Percentiles rank a stretch among this genome's conserved stretches.
Conservation (phyloP, 164 flowering plant genomes). For the Malania oleifera region DNA sequence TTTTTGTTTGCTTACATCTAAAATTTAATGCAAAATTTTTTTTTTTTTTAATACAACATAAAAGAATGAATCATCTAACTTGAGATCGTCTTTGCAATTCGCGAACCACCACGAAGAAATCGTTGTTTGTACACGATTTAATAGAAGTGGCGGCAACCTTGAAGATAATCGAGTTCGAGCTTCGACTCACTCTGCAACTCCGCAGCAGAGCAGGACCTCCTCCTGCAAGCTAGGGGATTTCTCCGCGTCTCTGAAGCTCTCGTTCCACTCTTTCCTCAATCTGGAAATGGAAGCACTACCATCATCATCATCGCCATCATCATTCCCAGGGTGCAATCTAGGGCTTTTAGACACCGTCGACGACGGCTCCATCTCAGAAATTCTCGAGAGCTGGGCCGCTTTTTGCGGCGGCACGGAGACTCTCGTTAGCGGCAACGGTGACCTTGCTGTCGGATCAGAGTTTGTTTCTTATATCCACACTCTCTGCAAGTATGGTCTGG, state of each 20-base stretch:
- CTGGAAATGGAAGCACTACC: constrained; percentile 15
- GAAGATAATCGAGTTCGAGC: no score
- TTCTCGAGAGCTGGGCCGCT: constrained; percentile 55
- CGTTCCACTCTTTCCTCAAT: neutral
- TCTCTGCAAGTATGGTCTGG: constrained; percentile 61
- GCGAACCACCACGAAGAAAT: no score
- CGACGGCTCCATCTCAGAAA: constrained; percentile 45
- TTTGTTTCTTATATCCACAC: constrained; percentile 42
- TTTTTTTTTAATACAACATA: no score
- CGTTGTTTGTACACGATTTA: no score
- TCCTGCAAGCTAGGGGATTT: neutral
- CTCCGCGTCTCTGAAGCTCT: neutral
- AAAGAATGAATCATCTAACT: no score
- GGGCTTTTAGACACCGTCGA: constrained; percentile 44
- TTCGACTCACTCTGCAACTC: neutral
- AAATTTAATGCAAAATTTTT: no score
- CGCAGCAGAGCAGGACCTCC: neutral
- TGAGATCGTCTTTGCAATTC: no score
- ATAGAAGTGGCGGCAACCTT: no score
- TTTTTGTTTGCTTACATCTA: no score
- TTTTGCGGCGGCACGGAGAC: constrained; percentile 44
- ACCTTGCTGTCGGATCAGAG: constrained; percentile 34
- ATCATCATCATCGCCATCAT: constrained; percentile 14
- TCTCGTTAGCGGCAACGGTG: constrained; percentile 42
- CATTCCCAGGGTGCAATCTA: constrained; percentile 29